Conservation (phyloP, 139 green algal species). For the Diplosphaera chodatii region DNA sequence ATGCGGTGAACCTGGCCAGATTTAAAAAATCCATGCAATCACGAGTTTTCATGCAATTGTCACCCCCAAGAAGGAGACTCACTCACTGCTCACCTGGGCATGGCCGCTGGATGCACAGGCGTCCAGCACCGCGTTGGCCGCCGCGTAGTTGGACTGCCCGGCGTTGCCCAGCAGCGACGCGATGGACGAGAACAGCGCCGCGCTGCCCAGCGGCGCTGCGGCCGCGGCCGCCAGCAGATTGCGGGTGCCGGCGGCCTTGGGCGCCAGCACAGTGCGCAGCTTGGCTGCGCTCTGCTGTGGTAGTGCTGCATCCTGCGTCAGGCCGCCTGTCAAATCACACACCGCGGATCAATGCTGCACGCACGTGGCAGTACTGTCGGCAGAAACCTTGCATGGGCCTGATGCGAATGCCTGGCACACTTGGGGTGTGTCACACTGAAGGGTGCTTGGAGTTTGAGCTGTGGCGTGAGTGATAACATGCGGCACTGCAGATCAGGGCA, state of each 20-base stretch:
- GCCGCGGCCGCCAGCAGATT: slow-evolving; percentile 38
- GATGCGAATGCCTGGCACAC: too few relatives aligned
- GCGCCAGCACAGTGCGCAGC: slow-evolving; percentile 24
- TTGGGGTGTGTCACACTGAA: too few relatives aligned
- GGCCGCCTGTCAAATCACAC: slow-evolving; percentile 29
- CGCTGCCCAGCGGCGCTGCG: neutral
- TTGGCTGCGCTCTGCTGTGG: slow-evolving; percentile 27
- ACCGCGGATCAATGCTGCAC: too few relatives aligned
- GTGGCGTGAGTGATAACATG: too few relatives aligned
- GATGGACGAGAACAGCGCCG: slow-evolving; percentile 63
- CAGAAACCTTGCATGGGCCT: too few relatives aligned
- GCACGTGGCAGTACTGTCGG: too few relatives aligned
- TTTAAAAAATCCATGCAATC: too few relatives aligned
- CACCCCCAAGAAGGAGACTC: too few relatives aligned
- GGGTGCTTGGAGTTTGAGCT: too few relatives aligned
- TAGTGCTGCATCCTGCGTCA: slow-evolving; percentile 44
- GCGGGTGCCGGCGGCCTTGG: slow-evolving; percentile 60
- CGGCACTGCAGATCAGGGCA: too few relatives aligned
- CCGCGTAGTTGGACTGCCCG: slow-evolving; percentile 55
- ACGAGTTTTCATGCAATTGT: too few relatives aligned
- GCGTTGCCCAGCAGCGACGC: slow-evolving; percentile 34
- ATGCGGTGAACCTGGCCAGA: too few relatives aligned
- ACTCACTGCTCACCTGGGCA: neutral
- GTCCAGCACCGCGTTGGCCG: slow-evolving; percentile 51
- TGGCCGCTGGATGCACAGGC: neutral